These are phyloP conservation scores for Nissolia schottii DNA, from an alignment of 306 rosid species.

Conservation along the genomic window DNA sequence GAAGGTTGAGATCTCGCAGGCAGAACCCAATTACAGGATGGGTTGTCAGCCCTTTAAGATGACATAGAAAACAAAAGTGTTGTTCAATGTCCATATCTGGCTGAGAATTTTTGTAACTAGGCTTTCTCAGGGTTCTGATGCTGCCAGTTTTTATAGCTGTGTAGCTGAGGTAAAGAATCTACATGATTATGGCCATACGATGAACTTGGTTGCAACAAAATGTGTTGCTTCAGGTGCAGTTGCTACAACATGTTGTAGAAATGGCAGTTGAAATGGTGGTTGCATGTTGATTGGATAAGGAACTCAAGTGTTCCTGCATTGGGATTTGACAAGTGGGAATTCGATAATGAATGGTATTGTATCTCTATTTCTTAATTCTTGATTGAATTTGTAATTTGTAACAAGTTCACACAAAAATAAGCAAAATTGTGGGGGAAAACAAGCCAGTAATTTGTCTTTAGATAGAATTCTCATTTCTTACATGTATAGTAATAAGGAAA, in stretches of 20 bases:
- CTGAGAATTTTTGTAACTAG: background rate
- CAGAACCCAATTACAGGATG: slow-evolving; percentile 93
- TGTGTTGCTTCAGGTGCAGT: background rate
- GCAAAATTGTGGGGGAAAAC: background rate
- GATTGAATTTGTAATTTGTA: background rate
- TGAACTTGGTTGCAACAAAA: background rate
- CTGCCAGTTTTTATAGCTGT: background rate
- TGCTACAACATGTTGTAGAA: background rate
- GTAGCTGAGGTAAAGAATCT: background rate
- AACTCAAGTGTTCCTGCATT: background rate
- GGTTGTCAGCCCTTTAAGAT: slow-evolving; percentile 87
- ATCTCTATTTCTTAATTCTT: slow-evolving; percentile 5
- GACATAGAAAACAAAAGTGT: slow-evolving; percentile 9
- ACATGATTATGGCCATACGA: background rate
- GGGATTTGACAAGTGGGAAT: background rate
- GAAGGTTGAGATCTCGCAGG: slow-evolving; percentile 63
- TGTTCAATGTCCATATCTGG: background rate
- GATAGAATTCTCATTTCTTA: background rate
- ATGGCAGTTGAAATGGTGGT: background rate
- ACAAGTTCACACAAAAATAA: slow-evolving; percentile 3
- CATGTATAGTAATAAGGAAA: background rate
- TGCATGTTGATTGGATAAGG: background rate
- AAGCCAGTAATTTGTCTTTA: background rate
- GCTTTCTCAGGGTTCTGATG: background rate
- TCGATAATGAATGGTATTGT: background rate